Evolutionary conservation across 2,329 filamentous ascomycete species (phyloP), one percentile per base, ranked within the genome.

Genomic region (Colletotrichum lentis): DNA sequence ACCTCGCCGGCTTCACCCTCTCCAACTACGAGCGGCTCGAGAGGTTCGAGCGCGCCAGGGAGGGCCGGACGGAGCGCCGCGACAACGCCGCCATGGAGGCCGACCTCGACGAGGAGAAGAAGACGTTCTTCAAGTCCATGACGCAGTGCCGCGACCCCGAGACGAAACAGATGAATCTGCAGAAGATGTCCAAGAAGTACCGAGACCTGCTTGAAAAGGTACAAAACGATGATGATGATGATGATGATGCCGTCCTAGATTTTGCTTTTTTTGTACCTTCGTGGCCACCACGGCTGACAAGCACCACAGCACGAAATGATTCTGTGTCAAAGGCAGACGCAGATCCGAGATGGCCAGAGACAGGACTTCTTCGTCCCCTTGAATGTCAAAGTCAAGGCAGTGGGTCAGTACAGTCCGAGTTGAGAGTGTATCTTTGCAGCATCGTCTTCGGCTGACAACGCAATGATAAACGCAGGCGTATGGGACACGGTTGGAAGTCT

Each of bases 401-500:
- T 69, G 0, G 67, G 67, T 54, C 2, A 63, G 67, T 58, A 24
- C 0, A 7, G 18, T 2, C 11, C 8, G 1, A 22, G 6, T 6
- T 14, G 3, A 1, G 3, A 1, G 2, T n/a, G 0, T 11, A 22
- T 24, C 0, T 1, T 16, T 5, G 8, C 0, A 35, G 10, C 20
- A 1, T 3, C 27, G 0, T 7, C 20, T 3, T 4, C 5, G 7
- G 12, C 22, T 43, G 18, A 44, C 11, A 5, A 11, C 1, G 2
- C 11, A 7, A 8, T 5, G 7, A 0, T 16, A 7, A 20, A 4
- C 20, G n/a, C 57, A 76, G 82, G 82, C 10, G 86, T 88, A 2
- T 85, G 78, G 78, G 83, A 85, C 68, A 85, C 83, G 0, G 82
- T 85, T 20, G 83, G 82, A 52, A 77, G 78, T 20, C 73, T 84